Base-by-base conservation (phyloP, 2,329 filamentous ascomycete genomes). In the Gremmenia infestans region DNA sequence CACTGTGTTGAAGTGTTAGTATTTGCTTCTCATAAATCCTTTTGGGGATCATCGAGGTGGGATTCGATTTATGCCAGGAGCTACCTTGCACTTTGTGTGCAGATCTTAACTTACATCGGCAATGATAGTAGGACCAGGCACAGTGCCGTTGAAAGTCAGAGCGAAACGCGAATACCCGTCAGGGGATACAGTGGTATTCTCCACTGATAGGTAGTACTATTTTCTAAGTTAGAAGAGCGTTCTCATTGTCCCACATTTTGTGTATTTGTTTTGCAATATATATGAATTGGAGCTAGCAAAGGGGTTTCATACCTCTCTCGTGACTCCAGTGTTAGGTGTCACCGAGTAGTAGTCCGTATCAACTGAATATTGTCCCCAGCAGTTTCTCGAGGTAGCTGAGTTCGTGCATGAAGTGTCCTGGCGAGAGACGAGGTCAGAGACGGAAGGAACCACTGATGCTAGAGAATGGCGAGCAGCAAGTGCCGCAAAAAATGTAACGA, bases 101-200 rank as follows among this genome's bases (percentile, higher is more conserved):
- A 32, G 28, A 32, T 32, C 28, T 32, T 32, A 11, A 32, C 28
- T 32, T 12, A 32, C 28, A 63, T 71, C 58, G 45, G 72, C 70
- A 46, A 77, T 72, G 47, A 74, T 73, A 5, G 77, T 51, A 9
- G 71, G 71, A 12, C 70, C 72, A 8, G 71, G 72, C 25, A 66
- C 64, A 19, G 67, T 66, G 3, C 71, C 71, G 58, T 74, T 73
- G 57, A 73, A 66, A 23, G 70, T 59, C n/a, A 73, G 76, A 58
- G 90, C 81, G 65, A 88, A 87, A 36, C 68, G 67, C 4, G 60
- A 55, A 52, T 67, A 70, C 8, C 75, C 75, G 67, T 77, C 75
- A 12, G 72, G 72, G 5, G 66, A 61, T 32, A 72, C 32, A 9
- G 65, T 67, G 2, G 52, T 53, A 39, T 67, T 66, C 35, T 62